Base-by-base conservation (phyloP, 768 basidiomycete species). In the Piloderma croceum region DNA sequence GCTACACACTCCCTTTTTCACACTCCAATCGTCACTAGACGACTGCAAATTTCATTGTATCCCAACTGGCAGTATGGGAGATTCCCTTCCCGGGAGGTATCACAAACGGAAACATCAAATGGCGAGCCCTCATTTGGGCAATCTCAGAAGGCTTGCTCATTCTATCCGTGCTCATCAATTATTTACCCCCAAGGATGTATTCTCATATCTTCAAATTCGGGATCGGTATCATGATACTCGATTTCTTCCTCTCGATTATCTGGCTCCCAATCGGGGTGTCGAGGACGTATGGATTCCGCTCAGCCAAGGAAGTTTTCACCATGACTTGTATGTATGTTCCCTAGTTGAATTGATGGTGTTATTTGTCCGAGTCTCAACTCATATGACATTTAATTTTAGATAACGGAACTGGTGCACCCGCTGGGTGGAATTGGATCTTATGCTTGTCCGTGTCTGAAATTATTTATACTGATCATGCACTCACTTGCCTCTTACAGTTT, bases 221-320 rank as follows among this genome's bases (percentile, higher is more conserved):
- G 0, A 64, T 90, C 32, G 70, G 56, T 11, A 55, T 93, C 34
- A 83, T 91, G 59, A 78, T 88, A 70, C 62, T 91, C 37, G 91
- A 94, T 65, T 91, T 92, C 61, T 68, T 90, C 56, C 74, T 93
- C n/a, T 90, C 86, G 57, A 57, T 89, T 36, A 87, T 91, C 49
- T 94, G 91, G 91, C 74, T 96, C 29, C 92, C 92, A 3, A 88
- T 96, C 38, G 90, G 88, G 0, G 92, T 90, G 3, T 63, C 63
- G 17, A 63, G 62, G 44, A 73, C 73, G 2, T 78, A 78, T 47
- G 76, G 76, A 2, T 73, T 78, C 58, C 61, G 74, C 32, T 58
- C 61, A 2, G 67, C 71, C 2, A 61, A 64, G 19, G 73, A 73
- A 23, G 74, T 72, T 10, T 76, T 77, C 48, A 71, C 69, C 5